Evolutionary conservation across 768 basidiomycete species (phyloP), one percentile per base, ranked within the genome.

Genomic region (Zangia roseola): DNA sequence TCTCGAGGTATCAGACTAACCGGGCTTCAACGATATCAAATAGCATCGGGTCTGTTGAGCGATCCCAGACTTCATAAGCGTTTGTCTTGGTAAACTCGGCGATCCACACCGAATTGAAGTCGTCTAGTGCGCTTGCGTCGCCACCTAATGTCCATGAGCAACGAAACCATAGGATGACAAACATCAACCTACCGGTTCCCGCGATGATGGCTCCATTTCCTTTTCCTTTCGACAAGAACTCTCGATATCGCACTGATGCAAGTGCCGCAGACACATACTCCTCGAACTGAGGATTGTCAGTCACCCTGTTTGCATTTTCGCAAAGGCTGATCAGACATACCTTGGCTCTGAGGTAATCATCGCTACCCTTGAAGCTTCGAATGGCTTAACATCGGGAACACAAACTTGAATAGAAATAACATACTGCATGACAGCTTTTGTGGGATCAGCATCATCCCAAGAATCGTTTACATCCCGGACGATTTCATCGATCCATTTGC

Each of bases 401-500:
- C 30, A 19, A 20, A 19, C 30, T n/a, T 2, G 24, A n/a, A 0
- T 20, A 17, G 39, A 54, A 40, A 34, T 9, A 30, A 76, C 85
- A 40, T 57, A 90, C 83, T 83, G 82, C 77, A 94, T 81, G 24
- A 76, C 77, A 13, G 69, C 75, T 46, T 74, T 74, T 5, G 69
- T 71, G 1, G 85, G 79, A 55, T 88, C 86, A 10, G 71, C 72
- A 5, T 83, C 80, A 48, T 81, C 78, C 86, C 87, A 94, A 8
- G 79, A 78, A 43, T 88, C 83, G 52, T 91, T 91, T 10, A 95
- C 91, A 53, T 92, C 91, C 45, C 77, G 81, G 34, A 94, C 80
- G 47, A 95, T 83, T 57, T 95, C 93, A 61, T 98, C 94, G 80
- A 98, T 91, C 97, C 97, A 99, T 67, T 91, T 94, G 50, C 95